Evolutionary conservation across 1,284 basidiomycete species (phyloP), one percentile per base, ranked within the genome.

Genomic region (Papiliotrema nemorosa): DNA sequence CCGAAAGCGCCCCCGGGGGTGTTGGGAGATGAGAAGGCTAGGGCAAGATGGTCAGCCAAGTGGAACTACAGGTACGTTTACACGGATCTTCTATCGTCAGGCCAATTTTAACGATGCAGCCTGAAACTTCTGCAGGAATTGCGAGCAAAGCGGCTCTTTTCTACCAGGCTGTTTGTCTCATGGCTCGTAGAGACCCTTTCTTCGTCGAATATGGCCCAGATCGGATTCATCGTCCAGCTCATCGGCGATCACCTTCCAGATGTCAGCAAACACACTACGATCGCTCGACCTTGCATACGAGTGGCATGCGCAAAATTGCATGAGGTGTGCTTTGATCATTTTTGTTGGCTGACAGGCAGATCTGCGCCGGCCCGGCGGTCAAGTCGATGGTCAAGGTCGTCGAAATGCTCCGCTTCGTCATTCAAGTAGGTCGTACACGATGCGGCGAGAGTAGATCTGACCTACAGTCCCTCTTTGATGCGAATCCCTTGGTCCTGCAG

Each of bases 151-250:
- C 83, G 85, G 14, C 80, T 98, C 10, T 82, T 97, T 21, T 91
- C 96, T 59, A 83, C 84, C 44, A 80, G 83, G 20, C 82, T 86
- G 0, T 86, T 94, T 65, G 79, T 90, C 10, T 78, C 80, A 6
- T 97, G 92, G 91, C 76, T 94, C 40, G 82, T 90, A 13, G 84
- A 89, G 48, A 85, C 87, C 61, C 82, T 93, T 77, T 69, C 75
- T 6, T 77, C 78, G 0, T 85, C 85, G 58, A 91, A 92, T 69
- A 79, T 90, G 18, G 88, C 89, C 2, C 91, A 96, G 73, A 80
- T 87, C 5, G 85, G 86, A 1, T 93, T 96, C 63, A 76, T 93
- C 12, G 80, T 82, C 7, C 81, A 85, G 44, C 75, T 96, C 16
- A 81, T 83, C 4, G 87, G 90, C 57, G 88, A 90, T 62, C 90